A percentile compares a stretch with the other conserved stretches of the same genome.
These are phyloP conservation scores for Maudiozyma serrabonitensis DNA, from an alignment of 805 yeast genomes.

Conservation along the genomic window DNA sequence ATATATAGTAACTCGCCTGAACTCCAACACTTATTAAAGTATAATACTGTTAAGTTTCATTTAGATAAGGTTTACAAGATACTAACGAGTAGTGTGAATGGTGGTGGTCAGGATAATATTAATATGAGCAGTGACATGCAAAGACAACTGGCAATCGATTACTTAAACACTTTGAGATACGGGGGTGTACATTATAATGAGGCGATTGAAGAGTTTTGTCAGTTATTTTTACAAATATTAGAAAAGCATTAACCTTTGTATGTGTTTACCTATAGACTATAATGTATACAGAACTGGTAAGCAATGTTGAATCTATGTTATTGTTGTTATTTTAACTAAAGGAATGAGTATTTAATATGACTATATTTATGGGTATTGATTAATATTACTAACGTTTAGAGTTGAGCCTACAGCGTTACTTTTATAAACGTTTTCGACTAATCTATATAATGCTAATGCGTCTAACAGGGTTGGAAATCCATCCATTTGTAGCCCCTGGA, in stretches of 20 bases:
- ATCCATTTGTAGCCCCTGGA: conserved; percentile 10
- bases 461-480: conserved; percentile 18
- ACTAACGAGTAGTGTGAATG: conserved; percentile 22
- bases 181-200: conserved; percentile 56
- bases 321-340: background rate
- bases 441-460: conserved; percentile 11
- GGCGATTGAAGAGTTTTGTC: conserved; percentile 55
- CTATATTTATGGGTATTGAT: background rate
- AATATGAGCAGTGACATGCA: conserved; percentile 24
- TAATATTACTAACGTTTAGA: conserved; percentile 5
- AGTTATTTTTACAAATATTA: conserved; percentile 10
- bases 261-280: background rate
- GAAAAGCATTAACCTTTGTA: background rate
- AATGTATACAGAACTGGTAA: too few species aligned
- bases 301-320: background rate
- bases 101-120: conserved; percentile 1
- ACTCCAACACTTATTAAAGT: conserved; percentile 38
- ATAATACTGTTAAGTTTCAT: conserved; percentile 44
- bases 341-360: background rate
- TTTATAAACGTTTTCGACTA: conserved; percentile 10
- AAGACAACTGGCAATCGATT: conserved; percentile 45
- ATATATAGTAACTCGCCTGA: conserved; percentile 32
- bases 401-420: conserved; percentile 9
- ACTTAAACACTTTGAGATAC: conserved; percentile 43
- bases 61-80: conserved; percentile 41